A percentile compares a stretch with the other conserved stretches of the same genome.
These are phyloP conservation scores for Coemansia sp. DNA, from an alignment of 192 early-diverging fungal genomes.

Conservation along the genomic window DNA sequence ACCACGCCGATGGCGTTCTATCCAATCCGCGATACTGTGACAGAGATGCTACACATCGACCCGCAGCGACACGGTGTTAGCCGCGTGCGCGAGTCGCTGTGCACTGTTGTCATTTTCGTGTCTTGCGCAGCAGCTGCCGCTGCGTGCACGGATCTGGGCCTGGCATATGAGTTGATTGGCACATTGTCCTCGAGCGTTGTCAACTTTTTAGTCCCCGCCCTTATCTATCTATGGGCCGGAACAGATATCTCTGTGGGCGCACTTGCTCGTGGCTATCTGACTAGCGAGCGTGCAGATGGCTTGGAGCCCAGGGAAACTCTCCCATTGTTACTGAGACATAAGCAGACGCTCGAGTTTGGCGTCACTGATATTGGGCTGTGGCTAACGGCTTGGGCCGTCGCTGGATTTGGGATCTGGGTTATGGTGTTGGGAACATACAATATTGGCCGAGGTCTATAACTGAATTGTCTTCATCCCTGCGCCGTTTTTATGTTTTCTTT, in stretches of 20 bases:
- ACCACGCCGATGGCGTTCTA: constrained; percentile 51
- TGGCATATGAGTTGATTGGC: constrained; percentile 43
- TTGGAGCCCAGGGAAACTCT: not conserved
- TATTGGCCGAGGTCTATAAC: constrained; percentile 6
- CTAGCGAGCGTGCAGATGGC: not conserved
- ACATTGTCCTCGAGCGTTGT: constrained; percentile 24
- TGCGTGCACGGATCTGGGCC: constrained; percentile 23
- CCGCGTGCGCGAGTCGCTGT: constrained; percentile 11
- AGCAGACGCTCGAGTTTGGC: not conserved
- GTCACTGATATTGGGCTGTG: constrained; percentile 11
- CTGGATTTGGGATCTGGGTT: constrained; percentile 33
- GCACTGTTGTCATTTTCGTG: constrained; percentile 22
- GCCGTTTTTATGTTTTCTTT: not conserved
- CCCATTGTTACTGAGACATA: not conserved
- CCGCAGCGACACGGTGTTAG: constrained; percentile 14
- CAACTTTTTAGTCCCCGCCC: constrained; percentile 32
- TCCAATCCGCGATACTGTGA: constrained; percentile 37
- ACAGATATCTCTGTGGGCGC: constrained; percentile 18
- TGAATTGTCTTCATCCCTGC: no score
- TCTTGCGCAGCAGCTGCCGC: constrained; percentile 15
- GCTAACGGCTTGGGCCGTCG: constrained; percentile 23
- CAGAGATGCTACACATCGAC: constrained; percentile 31
- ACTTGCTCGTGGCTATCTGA: not conserved
- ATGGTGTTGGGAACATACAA: constrained; percentile 36
- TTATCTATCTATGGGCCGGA: constrained; percentile 34